Evolutionary conservation across 345 rosid species (phyloP).

Genomic region (Euclidium syriacum): DNA sequence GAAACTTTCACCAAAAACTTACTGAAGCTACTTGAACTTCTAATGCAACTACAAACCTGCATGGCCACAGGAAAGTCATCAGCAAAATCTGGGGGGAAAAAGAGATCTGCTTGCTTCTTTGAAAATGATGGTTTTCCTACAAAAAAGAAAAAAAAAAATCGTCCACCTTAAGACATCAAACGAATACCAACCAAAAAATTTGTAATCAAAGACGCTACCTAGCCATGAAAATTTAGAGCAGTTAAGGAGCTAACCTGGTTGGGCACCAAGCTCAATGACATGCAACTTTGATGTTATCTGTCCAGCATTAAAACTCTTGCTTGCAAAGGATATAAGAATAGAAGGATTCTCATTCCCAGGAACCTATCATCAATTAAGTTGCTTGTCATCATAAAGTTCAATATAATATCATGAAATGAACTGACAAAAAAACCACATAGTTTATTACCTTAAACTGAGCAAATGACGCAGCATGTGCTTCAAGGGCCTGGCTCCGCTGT

Average conservation of each 20-base stretch:
- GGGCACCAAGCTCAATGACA: slow-evolving; percentile 97
- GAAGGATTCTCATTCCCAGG: slow-evolving; percentile 97
- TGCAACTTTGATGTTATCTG: slow-evolving; percentile 91
- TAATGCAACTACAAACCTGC: slow-evolving; percentile 58
- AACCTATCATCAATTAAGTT: slow-evolving; percentile 37
- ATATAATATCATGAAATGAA: slow-evolving; percentile 7
- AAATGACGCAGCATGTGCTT: slow-evolving; percentile 99
- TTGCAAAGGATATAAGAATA: slow-evolving; percentile 82
- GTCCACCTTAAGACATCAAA: slow-evolving; percentile 4
- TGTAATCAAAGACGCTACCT: neutral
- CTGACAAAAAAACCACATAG: neutral
- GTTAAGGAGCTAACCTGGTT: slow-evolving; percentile 57
- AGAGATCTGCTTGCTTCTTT: slow-evolving; percentile 98
- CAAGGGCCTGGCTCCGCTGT: slow-evolving; percentile 99
- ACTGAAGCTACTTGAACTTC: slow-evolving; percentile 4
- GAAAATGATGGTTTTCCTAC: slow-evolving; percentile 92
- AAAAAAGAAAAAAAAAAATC: slow-evolving; percentile 5
- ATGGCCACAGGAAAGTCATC: slow-evolving; percentile 99
- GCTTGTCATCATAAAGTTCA: slow-evolving; percentile 14
- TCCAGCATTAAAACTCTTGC: slow-evolving; percentile 87
- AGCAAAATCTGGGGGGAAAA: slow-evolving; percentile 98
- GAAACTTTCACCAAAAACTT: slow-evolving; percentile 12
- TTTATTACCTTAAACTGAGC: slow-evolving; percentile 80
- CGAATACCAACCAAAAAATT: neutral
- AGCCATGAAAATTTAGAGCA: neutral